A percentile compares a stretch with the other conserved stretches of the same genome.
phyloP scores from a whole-genome alignment of 1,284 basidiomycete species.

The Malassezia japonica region DNA sequence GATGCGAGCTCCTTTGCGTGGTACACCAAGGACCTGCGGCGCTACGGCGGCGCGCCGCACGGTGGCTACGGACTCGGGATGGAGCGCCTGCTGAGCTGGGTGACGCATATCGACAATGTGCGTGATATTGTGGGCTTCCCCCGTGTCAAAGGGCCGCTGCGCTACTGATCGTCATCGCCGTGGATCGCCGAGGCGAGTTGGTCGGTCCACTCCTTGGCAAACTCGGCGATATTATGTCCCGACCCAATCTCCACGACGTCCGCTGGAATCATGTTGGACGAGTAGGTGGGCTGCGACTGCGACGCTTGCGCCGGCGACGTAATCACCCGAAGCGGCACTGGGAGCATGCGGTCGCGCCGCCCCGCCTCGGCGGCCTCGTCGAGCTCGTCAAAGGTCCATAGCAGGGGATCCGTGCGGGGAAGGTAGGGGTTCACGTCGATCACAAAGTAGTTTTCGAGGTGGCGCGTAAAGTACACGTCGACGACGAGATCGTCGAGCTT shows the following conservation, averaged over 20 bases:
- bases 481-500: conserved; percentile 55
- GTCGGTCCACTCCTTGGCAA: conserved; percentile 60
- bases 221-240: conserved; percentile 64
- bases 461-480: conserved; percentile 75
- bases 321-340: conserved; percentile 19
- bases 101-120: conserved; percentile 36
- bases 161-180: conserved; percentile 48
- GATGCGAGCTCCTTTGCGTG: conserved; percentile 17
- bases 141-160: conserved; percentile 25
- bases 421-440: conserved; percentile 86
- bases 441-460: conserved; percentile 64
- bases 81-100: conserved; percentile 39
- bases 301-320: conserved; percentile 18
- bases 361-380: conserved; percentile 27
- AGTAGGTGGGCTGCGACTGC: conserved; percentile 52
- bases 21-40: conserved; percentile 36
- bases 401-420: conserved; percentile 69
- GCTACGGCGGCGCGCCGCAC: conserved; percentile 33
- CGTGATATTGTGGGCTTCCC: conserved; percentile 40
- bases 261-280: conserved; percentile 83
- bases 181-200: conserved; percentile 52
- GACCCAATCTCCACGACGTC: conserved; percentile 71
- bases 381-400: conserved; percentile 76
- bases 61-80: conserved; percentile 44
- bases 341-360: conserved; percentile 48